These are phyloP conservation scores for Selaginella moellendorffii DNA, from an alignment of 75 land plant genomes.

Conservation along the genomic window DNA sequence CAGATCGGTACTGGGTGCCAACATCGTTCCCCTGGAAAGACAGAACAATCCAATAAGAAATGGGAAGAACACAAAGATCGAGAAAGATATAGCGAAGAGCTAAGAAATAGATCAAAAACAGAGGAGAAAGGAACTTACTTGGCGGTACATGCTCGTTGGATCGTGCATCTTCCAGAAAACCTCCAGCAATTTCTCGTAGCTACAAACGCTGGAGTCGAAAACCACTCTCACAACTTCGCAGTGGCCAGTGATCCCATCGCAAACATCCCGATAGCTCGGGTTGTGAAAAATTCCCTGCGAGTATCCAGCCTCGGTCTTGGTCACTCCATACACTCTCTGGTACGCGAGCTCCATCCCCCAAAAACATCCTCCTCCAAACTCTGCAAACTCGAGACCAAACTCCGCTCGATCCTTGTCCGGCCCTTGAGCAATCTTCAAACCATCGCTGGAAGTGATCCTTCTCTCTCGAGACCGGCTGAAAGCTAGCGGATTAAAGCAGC, in stretches of 20 bases:
- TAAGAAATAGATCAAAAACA: too few species aligned
- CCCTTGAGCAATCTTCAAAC: slow-evolving; percentile 1
- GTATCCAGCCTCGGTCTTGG: slow-evolving; percentile 7
- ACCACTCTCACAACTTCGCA: slow-evolving; percentile 56
- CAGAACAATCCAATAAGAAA: not conserved
- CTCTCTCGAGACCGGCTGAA: too few species aligned
- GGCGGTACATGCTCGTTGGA: slow-evolving; percentile 80
- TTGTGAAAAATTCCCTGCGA: slow-evolving; percentile 1
- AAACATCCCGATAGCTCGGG: slow-evolving; percentile 1
- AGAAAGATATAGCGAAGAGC: too few species aligned
- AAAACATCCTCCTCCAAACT: slow-evolving; percentile 8
- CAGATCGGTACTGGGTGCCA: slow-evolving; percentile 1
- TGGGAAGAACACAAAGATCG: too few species aligned
- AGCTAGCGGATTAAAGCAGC: not conserved
- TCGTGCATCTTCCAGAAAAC: slow-evolving; percentile 75
- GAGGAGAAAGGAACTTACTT: too few species aligned
- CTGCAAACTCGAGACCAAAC: slow-evolving; percentile 1
- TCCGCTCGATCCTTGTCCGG: not conserved
- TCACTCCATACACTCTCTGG: slow-evolving; percentile 7
- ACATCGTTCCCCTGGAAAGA: slow-evolving; percentile 1
- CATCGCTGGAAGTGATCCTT: too few species aligned
- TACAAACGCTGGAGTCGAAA: slow-evolving; percentile 44
- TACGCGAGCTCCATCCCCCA: slow-evolving; percentile 5
- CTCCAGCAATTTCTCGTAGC: slow-evolving; percentile 41
- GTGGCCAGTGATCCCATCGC: slow-evolving; percentile 21